Base-by-base conservation (phyloP, 2,329 filamentous ascomycete species). In the Colletotrichum limetticola region DNA sequence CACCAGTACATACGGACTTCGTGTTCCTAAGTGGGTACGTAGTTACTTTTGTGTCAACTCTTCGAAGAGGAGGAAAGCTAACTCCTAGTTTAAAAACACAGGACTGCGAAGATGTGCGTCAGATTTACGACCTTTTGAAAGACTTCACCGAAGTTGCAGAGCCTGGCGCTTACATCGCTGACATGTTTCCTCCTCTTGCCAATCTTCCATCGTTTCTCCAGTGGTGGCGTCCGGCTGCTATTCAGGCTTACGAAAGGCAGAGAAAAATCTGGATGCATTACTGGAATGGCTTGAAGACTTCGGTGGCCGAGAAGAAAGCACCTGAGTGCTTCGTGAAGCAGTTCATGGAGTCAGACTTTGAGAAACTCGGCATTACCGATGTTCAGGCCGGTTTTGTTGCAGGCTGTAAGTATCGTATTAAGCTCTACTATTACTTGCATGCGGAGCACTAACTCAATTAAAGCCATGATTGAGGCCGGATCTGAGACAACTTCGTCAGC, bases 271-370 rank as follows among this genome's bases (percentile, higher is more conserved):
- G 63, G 63, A 66, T 58, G 52, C 32, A 22, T 16, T 66, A 58
- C 24, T 58, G 53, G 63, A 28, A 66, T 22, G 53, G 28, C 1
- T 58, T 66, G 63, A 66, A 66, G 24, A 8, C 26, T 22, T 53
- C 63, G 5, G 52, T 57, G 19, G 37, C 37, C 11, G 53, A 66
- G 52, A 58, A 66, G 19, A 42, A 37, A 58, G 63, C 63, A 14
- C 53, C 63, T 4, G 53, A 66, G 24, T 66, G 63, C 19, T 66
- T 58, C 11, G 63, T 66, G 16, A 66, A 66, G n/a, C 35, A 32
- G 2, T 66, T 66, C 30, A 7, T 66, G 4, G 52, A 57, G 53
- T 58, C 53, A 9, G 63, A 58, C 12, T 66, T 66, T 46, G 63
- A 66, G 19, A 66, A 66, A n/a, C 53, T 66, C 8, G 53, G 63